Conservation (phyloP, 768 basidiomycete genomes). For the Sarcodon aspratus region DNA sequence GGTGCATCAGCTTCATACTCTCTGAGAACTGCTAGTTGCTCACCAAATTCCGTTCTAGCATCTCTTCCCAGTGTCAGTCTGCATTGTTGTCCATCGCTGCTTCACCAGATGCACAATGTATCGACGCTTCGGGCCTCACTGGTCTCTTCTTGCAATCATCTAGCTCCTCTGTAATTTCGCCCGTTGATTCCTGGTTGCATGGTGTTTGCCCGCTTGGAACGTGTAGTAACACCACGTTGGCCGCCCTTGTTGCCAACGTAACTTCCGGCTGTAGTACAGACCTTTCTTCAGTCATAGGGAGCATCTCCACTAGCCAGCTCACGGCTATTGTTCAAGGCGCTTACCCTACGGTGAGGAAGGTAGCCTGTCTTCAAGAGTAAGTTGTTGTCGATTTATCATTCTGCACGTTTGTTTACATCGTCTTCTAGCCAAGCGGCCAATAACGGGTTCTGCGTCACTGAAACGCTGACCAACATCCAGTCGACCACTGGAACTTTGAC, state of each 20-base stretch:
- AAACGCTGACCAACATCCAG: slow-evolving; percentile 45
- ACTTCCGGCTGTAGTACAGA: slow-evolving; percentile 39
- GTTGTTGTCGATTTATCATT: slow-evolving; percentile 14
- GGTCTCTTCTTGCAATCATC: slow-evolving; percentile 21
- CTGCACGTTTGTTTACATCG: not conserved
- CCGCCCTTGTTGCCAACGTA: slow-evolving; percentile 40
- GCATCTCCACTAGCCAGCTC: slow-evolving; percentile 8
- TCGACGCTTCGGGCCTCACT: slow-evolving; percentile 35
- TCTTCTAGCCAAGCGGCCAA: slow-evolving; percentile 20
- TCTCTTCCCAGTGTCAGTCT: slow-evolving; percentile 38
- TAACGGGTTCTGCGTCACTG: slow-evolving; percentile 41
- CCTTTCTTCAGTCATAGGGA: slow-evolving; percentile 15
- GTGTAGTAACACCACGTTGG: slow-evolving; percentile 51
- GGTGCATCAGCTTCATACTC: not conserved
- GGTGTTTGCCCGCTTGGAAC: slow-evolving; percentile 38
- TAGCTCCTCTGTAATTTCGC: slow-evolving; percentile 30
- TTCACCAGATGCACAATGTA: slow-evolving; percentile 33
- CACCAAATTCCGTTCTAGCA: slow-evolving; percentile 7
- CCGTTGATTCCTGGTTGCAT: slow-evolving; percentile 50
- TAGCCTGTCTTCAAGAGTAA: slow-evolving; percentile 57
- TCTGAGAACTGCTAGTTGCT: not conserved
- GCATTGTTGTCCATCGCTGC: slow-evolving; percentile 33
- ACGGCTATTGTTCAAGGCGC: slow-evolving; percentile 32
- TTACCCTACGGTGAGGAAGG: slow-evolving; percentile 46
- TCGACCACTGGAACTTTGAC: slow-evolving; percentile 15